These are phyloP conservation scores for Xerocomus brunneocitrinus DNA, from an alignment of 768 basidiomycete species.

Conservation along the genomic window DNA sequence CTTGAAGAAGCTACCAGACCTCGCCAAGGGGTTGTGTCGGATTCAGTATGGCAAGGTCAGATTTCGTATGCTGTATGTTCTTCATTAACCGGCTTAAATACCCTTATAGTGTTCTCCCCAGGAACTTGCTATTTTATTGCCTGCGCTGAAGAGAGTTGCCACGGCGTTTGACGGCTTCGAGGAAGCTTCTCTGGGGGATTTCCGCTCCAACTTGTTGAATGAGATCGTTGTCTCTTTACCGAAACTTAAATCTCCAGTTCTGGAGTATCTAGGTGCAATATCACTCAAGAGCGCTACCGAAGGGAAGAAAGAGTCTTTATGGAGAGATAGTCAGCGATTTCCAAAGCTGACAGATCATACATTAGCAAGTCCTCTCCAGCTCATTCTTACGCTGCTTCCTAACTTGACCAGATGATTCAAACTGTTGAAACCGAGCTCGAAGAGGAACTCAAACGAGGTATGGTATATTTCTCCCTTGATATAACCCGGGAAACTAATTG, in stretches of 20 bases:
- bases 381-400: neutral
- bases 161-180: conserved; percentile 52
- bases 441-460: conserved; percentile 68
- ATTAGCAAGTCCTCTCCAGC: conserved; percentile 43
- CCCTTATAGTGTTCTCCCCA: conserved; percentile 66
- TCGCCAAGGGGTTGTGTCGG: conserved; percentile 78
- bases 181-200: conserved; percentile 44
- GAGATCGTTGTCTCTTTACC: conserved; percentile 68
- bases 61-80: neutral
- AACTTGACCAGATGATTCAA: conserved; percentile 50
- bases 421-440: conserved; percentile 66
- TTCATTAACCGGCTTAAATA: neutral
- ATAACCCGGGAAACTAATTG: conserved; percentile 1
- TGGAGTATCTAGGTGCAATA: conserved; percentile 51
- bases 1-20: conserved; percentile 79
- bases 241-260: conserved; percentile 50
- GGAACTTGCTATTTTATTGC: conserved; percentile 72
- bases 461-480: conserved; percentile 9
- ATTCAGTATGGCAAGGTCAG: conserved; percentile 88
- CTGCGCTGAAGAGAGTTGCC: conserved; percentile 70
- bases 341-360: conserved; percentile 54
- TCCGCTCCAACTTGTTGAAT: conserved; percentile 65
- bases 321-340: conserved; percentile 52
- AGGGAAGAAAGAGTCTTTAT: conserved; percentile 67
- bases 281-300: conserved; percentile 58